These are phyloP conservation scores for Xerocomus amazonicus DNA, from an alignment of 1,284 basidiomycete species.

Conservation along the genomic window DNA sequence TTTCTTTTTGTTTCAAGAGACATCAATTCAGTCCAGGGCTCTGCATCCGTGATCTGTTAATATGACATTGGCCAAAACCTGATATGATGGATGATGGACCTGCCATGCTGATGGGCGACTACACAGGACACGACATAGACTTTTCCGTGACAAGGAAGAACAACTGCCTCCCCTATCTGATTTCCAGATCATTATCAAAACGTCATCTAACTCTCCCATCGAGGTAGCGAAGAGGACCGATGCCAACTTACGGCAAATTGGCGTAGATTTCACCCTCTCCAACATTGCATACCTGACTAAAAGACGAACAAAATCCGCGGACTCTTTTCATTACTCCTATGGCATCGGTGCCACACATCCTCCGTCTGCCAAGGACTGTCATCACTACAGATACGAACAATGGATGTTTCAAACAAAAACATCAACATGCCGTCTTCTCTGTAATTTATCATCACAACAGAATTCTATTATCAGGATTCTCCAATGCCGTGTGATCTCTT, in stretches of 20 bases:
- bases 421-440: background rate
- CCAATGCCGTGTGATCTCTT: slow-evolving; percentile 5
- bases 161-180: background rate
- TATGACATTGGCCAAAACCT: too few relatives aligned
- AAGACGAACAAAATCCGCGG: background rate
- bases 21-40: too few relatives aligned
- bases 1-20: background rate
- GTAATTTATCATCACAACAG: slow-evolving; percentile 8
- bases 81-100: too few relatives aligned
- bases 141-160: too few relatives aligned
- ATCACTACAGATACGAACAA: slow-evolving; percentile 3
- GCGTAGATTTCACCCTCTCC: slow-evolving; percentile 1
- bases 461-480: slow-evolving; percentile 24
- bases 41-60: too few relatives aligned
- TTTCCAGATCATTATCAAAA: slow-evolving; percentile 8
- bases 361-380: background rate
- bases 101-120: too few relatives aligned
- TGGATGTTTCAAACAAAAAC: slow-evolving; percentile 6
- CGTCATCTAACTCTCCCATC: slow-evolving; percentile 10
- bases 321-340: slow-evolving; percentile 14
- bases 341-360: background rate
- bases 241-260: background rate
- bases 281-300: too few relatives aligned
- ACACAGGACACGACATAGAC: too few relatives aligned
- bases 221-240: background rate